Conservation (phyloP, 2,329 filamentous ascomycete species). For the Rhinocladiella similis region DNA sequence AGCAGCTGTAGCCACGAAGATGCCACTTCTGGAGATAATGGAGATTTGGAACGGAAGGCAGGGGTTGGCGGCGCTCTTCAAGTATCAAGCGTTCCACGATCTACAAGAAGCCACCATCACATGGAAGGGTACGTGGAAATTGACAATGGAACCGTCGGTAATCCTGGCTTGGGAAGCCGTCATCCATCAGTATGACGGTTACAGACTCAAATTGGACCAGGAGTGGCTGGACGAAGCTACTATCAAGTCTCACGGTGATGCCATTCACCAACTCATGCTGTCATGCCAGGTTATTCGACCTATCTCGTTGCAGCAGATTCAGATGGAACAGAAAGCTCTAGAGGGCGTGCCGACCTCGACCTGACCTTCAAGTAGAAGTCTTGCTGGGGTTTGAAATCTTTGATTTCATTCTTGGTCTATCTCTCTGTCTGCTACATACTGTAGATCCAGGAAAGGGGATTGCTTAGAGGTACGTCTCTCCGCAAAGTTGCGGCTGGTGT, state of each 20-base stretch:
- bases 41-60: constrained; percentile 38
- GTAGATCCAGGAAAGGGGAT: too few relatives aligned
- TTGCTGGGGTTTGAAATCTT: constrained; percentile 7
- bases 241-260: constrained; percentile 33
- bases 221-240: constrained; percentile 13
- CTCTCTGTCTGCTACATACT: too few relatives aligned
- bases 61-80: constrained; percentile 26
- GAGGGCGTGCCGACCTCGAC: constrained; percentile 6
- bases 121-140: constrained; percentile 31
- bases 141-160: constrained; percentile 24
- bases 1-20: constrained; percentile 30
- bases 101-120: constrained; percentile 15
- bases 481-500: too few relatives aligned
- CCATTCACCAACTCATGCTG: constrained; percentile 34
- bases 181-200: neutral
- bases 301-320: constrained; percentile 38
- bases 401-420: too few relatives aligned
- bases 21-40: constrained; percentile 33
- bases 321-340: constrained; percentile 15
- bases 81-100: constrained; percentile 1
- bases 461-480: too few relatives aligned
- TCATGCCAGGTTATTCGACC: constrained; percentile 33
- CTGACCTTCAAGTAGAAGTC: constrained; percentile 9
- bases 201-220: constrained; percentile 3
- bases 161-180: constrained; percentile 5